Evolutionary conservation across 208 protist genomes (phyloP).

Genomic region (Trypanosoma scelopori): DNA sequence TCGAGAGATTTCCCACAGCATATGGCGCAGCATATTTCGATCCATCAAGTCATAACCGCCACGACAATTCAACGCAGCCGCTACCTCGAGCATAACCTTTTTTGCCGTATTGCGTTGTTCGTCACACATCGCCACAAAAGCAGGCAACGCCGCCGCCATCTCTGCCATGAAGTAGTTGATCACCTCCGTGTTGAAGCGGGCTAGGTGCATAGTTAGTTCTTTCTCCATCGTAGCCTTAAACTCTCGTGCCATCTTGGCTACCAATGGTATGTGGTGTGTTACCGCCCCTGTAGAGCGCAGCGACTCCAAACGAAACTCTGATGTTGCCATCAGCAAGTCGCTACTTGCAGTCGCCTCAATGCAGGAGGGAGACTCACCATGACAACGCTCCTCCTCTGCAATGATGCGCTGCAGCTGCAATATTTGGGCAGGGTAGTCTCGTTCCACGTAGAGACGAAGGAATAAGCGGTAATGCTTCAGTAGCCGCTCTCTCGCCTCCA

Average conservation of each 20-base stretch:
- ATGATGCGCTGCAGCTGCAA: constrained; percentile 23
- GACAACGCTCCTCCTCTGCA: constrained; percentile 1
- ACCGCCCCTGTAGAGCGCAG: background rate
- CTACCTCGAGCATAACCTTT: background rate
- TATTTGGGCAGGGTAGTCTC: constrained; percentile 16
- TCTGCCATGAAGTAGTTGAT: constrained; percentile 77
- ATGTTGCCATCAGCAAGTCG: background rate
- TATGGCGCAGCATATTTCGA: background rate
- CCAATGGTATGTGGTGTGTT: constrained; percentile 29
- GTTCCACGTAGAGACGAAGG: constrained; percentile 11
- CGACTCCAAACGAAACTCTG: background rate
- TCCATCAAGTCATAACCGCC: background rate
- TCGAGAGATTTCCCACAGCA: constrained; percentile 7
- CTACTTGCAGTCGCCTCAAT: background rate
- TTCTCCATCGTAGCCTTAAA: constrained; percentile 39
- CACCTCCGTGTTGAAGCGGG: constrained; percentile 79
- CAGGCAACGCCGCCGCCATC: constrained; percentile 9
- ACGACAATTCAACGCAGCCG: background rate
- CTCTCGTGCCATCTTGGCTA: constrained; percentile 12
- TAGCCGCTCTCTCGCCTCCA: constrained; percentile 9
- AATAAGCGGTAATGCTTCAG: constrained; percentile 11
- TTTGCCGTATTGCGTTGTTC: background rate
- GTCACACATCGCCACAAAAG: constrained; percentile 11
- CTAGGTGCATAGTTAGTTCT: constrained; percentile 53
- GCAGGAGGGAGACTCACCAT: background rate